phyloP scores from a whole-genome alignment of 2,329 filamentous ascomycete genomes.

The Penicillium sp. region DNA sequence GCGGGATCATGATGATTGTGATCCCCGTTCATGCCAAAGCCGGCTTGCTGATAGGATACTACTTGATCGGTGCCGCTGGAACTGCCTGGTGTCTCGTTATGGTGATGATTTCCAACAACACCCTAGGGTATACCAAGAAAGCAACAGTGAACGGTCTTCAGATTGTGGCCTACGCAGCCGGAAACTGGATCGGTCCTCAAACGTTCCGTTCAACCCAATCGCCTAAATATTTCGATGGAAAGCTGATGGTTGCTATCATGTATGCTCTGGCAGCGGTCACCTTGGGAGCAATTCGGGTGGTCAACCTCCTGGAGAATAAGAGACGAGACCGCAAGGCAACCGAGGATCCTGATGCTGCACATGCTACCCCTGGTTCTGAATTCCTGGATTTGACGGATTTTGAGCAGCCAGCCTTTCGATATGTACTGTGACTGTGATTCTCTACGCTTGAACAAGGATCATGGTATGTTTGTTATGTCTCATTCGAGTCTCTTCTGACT shows the following conservation, averaged over 20 bases:
- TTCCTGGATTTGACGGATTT: conserved; percentile 17
- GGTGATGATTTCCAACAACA: conserved; percentile 24
- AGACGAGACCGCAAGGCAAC: conserved; percentile 6
- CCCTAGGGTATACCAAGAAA: conserved; percentile 37
- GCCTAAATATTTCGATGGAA: conserved; percentile 25
- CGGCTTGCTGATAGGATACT: conserved; percentile 37
- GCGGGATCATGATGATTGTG: conserved; percentile 22
- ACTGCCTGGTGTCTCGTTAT: conserved; percentile 19
- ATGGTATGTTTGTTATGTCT: background rate
- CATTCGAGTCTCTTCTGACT: background rate
- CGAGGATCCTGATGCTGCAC: background rate
- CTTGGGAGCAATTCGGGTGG: conserved; percentile 1
- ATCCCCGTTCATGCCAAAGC: conserved; percentile 25
- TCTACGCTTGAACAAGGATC: background rate
- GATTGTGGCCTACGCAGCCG: conserved; percentile 39
- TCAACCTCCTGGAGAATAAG: conserved; percentile 13
- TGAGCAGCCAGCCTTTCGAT: conserved; percentile 15
- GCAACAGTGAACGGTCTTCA: conserved; percentile 34
- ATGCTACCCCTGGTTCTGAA: background rate
- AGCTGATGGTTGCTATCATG: conserved; percentile 18
- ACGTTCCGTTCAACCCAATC: conserved; percentile 38
- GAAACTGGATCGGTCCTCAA: conserved; percentile 44
- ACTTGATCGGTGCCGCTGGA: conserved; percentile 37
- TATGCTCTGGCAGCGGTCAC: conserved; percentile 6
- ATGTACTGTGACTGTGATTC: conserved; percentile 11